Percentiles rank a stretch among this genome's conserved stretches.
Conservation (phyloP, 331 rosid genomes). For the Phaseolus coccineus region DNA sequence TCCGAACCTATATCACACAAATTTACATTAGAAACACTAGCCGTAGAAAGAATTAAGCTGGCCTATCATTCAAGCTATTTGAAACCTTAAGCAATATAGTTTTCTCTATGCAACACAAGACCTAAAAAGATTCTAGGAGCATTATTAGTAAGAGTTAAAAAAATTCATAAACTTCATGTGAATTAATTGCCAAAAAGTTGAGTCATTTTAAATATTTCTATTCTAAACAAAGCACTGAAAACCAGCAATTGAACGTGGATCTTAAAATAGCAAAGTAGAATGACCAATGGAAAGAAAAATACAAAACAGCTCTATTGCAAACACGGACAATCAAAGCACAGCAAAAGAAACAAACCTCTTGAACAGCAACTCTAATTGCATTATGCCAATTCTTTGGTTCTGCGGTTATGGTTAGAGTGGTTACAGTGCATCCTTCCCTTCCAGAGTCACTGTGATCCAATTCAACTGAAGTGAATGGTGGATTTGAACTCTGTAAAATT, state of each 20-base stretch:
- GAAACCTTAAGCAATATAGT: slow-evolving; percentile 23
- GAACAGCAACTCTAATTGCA: slow-evolving; percentile 96
- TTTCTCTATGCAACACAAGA: slow-evolving; percentile 10
- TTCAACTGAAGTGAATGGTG: slow-evolving; percentile 97
- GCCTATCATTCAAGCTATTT: slow-evolving; percentile 26
- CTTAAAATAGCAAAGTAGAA: slow-evolving; percentile 32
- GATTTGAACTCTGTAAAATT: slow-evolving; percentile 91
- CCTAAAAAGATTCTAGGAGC: slow-evolving; percentile 32
- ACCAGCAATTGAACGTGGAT: slow-evolving; percentile 12
- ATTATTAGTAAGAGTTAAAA: slow-evolving; percentile 4
- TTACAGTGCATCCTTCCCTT: slow-evolving; percentile 99
- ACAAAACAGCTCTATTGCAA: background rate
- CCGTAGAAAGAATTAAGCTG: slow-evolving; percentile 8
- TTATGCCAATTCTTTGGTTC: slow-evolving; percentile 95
- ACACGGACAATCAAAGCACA: slow-evolving; percentile 23
- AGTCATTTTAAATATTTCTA: slow-evolving; percentile 22
- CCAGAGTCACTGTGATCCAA: slow-evolving; percentile 99
- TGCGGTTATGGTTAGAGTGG: slow-evolving; percentile 95
- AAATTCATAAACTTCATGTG: slow-evolving; percentile 7
- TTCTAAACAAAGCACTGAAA: slow-evolving; percentile 7
- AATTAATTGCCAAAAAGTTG: slow-evolving; percentile 5
- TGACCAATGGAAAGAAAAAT: slow-evolving; percentile 29
- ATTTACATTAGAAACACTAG: slow-evolving; percentile 39
- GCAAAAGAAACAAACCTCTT: slow-evolving; percentile 75
- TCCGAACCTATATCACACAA: slow-evolving; percentile 74